Conservation (phyloP, 352 stramenopile species). For the Pythium chondricola region DNA sequence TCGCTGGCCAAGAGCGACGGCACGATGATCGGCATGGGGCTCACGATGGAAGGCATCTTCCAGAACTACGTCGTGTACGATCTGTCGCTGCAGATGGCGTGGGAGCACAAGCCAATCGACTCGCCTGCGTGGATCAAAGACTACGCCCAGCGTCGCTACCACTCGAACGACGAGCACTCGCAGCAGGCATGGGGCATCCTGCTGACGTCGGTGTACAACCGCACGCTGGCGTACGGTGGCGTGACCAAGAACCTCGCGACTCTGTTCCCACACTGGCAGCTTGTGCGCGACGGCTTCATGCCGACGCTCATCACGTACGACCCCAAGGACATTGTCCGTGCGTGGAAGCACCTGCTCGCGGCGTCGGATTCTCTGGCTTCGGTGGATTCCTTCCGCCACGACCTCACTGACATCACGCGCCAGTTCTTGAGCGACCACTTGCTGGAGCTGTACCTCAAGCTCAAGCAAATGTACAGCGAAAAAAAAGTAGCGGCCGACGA, state of each 20-base stretch:
- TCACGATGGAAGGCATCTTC: conserved; percentile 85
- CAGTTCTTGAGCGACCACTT: conserved; percentile 68
- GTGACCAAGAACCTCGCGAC: conserved; percentile 72
- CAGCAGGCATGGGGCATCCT: conserved; percentile 51
- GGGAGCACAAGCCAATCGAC: conserved; percentile 36
- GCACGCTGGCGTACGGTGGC: conserved; percentile 49
- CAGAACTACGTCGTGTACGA: conserved; percentile 87
- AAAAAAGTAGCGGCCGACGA: conserved; percentile 23
- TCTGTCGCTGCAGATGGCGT: conserved; percentile 68
- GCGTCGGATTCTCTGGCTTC: conserved; percentile 30
- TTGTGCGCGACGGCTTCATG: conserved; percentile 67
- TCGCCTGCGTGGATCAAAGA: conserved; percentile 40
- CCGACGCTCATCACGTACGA: conserved; percentile 70
- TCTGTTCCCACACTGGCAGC: conserved; percentile 60
- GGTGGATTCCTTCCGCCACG: conserved; percentile 60
- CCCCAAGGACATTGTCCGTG: conserved; percentile 41
- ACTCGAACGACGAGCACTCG: conserved; percentile 38
- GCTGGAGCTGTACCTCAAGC: conserved; percentile 47
- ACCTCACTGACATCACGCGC: conserved; percentile 75
- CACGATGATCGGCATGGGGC: conserved; percentile 67
- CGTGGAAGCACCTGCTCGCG: conserved; percentile 51
- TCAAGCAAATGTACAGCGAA: conserved; percentile 40
- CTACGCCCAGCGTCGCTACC: conserved; percentile 57
- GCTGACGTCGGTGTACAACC: conserved; percentile 64
- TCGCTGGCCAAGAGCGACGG: conserved; percentile 39